Percentiles rank a stretch among this genome's conserved stretches.
These are phyloP conservation scores for Cutaneotrichosporon cyanovorans DNA, from an alignment of 1,284 basidiomycete genomes.

Conservation along the genomic window DNA sequence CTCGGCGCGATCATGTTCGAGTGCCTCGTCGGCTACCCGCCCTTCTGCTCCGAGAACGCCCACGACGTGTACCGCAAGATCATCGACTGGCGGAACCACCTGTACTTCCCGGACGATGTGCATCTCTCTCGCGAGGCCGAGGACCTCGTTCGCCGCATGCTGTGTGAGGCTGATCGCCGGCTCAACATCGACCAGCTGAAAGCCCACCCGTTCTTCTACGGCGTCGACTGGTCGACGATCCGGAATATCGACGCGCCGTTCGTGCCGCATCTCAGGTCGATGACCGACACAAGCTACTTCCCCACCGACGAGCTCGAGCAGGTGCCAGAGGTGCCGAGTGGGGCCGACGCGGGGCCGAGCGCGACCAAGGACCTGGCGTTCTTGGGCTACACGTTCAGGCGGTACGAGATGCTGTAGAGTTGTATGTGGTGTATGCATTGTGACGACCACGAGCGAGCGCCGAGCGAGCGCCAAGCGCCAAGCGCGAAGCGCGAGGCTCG, in stretches of 20 bases:
- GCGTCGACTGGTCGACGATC: slow-evolving; percentile 87
- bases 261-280: slow-evolving; percentile 82
- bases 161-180: slow-evolving; percentile 74
- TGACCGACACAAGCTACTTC: slow-evolving; percentile 87
- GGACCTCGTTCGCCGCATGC: slow-evolving; percentile 68
- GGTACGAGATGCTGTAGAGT: slow-evolving; percentile 42
- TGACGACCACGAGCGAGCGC: too few relatives aligned
- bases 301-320: slow-evolving; percentile 91
- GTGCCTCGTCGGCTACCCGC: slow-evolving; percentile 89
- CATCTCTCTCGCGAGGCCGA: slow-evolving; percentile 88
- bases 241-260: slow-evolving; percentile 92
- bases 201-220: slow-evolving; percentile 90
- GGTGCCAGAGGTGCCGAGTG: slow-evolving; percentile 54
- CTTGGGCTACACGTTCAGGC: slow-evolving; percentile 60
- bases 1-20: slow-evolving; percentile 98
- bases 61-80: slow-evolving; percentile 99
- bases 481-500: too few relatives aligned
- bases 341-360: slow-evolving; percentile 59
- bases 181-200: slow-evolving; percentile 83
- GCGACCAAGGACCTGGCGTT: slow-evolving; percentile 84
- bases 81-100: slow-evolving; percentile 85
- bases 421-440: not conserved
- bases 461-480: too few relatives aligned
- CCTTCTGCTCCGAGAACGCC: slow-evolving; percentile 95
- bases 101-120: slow-evolving; percentile 92